Conservation (phyloP, 345 rosid species). For the Citrus medica region DNA sequence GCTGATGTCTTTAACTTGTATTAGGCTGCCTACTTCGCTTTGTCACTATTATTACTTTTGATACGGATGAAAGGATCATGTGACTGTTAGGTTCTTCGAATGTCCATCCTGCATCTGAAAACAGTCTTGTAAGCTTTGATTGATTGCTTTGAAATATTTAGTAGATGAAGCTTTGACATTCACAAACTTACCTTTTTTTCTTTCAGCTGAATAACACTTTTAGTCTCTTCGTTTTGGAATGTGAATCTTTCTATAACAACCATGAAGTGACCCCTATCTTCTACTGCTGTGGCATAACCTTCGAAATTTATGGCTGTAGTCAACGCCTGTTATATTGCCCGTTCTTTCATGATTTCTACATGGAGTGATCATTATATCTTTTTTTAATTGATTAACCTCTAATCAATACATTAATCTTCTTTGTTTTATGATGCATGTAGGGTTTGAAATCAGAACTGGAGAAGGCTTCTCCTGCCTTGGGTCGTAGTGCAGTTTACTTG, state of each 20-base stretch:
- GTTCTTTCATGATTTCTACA: not conserved
- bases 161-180: not conserved
- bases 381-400: not conserved
- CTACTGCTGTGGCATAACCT: not conserved
- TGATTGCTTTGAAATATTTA: no score
- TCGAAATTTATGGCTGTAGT: not conserved
- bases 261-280: not conserved
- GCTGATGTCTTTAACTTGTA: not conserved
- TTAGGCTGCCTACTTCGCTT: not conserved
- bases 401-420: not conserved
- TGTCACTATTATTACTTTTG: not conserved
- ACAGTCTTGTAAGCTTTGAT: no score
- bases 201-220: not conserved
- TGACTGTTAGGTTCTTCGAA: no score
- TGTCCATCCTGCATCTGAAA: no score
- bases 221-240: not conserved
- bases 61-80: not conserved
- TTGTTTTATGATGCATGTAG: slow-evolving; percentile 29
- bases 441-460: slow-evolving; percentile 94
- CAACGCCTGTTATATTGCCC: not conserved
- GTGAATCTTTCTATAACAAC: not conserved
- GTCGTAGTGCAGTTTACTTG: slow-evolving; percentile 75
- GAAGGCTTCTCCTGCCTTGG: slow-evolving; percentile 85
- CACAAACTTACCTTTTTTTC: not conserved
- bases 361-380: not conserved